Base-by-base conservation (phyloP, 768 basidiomycete genomes). In the Agrocybe praecox region DNA sequence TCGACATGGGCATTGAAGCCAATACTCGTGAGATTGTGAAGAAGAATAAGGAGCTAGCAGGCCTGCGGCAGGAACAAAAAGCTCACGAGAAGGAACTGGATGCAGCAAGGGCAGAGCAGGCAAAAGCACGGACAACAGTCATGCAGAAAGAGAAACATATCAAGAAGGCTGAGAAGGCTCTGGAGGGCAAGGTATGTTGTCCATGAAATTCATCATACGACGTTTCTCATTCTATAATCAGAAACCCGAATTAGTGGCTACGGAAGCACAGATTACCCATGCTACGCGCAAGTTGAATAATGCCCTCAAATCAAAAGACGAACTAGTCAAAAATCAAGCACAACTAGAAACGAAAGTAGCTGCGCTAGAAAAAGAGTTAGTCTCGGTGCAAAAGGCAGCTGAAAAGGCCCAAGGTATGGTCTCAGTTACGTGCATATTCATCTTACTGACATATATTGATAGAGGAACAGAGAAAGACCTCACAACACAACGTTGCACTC, bases 251-350 rank as follows among this genome's bases (percentile, higher is more conserved):
- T 79, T 98, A 2, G 86, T 94, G 23, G 81, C 88, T 0, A 77
- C 90, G 23, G 92, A 96, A 55, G 90, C 92, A 6, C 93, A 96
- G 67, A 94, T 98, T 55, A 82, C 86, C 10, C 96, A 98, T 66
- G 86, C 91, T 0, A 79, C 84, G 23, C 84, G 92, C 49, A 96
- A 96, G 67, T 74, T 85, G 23, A 82, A 84, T 52, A 92, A 92
- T 61, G 88, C 92, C 0, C 70, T 76, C 49, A 82, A 83, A 53
- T 81, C 84, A 2, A 77, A 76, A 42, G 87, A 87, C 24, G 85
- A 88, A 43, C 83, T 95, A 0, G 66, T 73, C 40, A 86, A 84
- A 57, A 91, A 69, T 70, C 83, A 72, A 60, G 65, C 70, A 19
- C 74, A 69, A 32, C 60, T 80, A 15, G 69, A 78, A 59, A 71